Evolutionary conservation across 2,329 filamentous ascomycete species (phyloP).

Genomic region (Ceratocystis cubensis): DNA sequence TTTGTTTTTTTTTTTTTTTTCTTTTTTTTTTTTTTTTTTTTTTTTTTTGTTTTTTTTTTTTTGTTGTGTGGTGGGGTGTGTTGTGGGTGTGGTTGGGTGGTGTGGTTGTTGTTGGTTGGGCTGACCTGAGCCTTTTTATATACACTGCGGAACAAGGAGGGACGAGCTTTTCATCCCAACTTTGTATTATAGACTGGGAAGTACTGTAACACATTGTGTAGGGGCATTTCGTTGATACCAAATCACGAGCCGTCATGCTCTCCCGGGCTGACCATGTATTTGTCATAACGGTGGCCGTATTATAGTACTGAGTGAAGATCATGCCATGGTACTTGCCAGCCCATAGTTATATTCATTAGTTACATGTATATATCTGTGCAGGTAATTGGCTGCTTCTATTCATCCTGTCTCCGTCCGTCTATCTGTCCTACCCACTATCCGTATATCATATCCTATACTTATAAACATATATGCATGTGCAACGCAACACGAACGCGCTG

Average conservation of each 20-base stretch:
- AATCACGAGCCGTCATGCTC: too few species aligned
- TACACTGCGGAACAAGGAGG: neutral
- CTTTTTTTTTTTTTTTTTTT: too few species aligned
- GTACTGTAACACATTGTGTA: neutral
- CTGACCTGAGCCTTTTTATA: neutral
- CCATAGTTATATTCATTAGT: neutral
- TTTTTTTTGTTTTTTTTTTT: too few species aligned
- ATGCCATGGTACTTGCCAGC: too few species aligned
- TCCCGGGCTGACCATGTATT: too few species aligned
- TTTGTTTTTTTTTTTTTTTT: too few species aligned
- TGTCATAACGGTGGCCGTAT: too few species aligned
- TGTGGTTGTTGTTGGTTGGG: too few species aligned
- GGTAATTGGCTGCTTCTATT: neutral
- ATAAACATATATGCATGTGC: neutral
- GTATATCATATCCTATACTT: neutral
- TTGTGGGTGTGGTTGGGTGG: too few species aligned
- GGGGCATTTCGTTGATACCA: too few species aligned
- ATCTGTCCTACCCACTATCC: neutral
- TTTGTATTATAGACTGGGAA: neutral
- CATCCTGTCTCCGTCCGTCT: neutral
- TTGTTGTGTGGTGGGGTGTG: too few species aligned
- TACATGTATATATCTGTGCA: neutral
- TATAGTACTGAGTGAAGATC: too few species aligned
- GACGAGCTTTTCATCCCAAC: conserved; percentile 1
- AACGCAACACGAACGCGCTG: neutral